Conservation (phyloP, 2,329 filamentous ascomycete genomes). For the Alternaria ventricosa region DNA sequence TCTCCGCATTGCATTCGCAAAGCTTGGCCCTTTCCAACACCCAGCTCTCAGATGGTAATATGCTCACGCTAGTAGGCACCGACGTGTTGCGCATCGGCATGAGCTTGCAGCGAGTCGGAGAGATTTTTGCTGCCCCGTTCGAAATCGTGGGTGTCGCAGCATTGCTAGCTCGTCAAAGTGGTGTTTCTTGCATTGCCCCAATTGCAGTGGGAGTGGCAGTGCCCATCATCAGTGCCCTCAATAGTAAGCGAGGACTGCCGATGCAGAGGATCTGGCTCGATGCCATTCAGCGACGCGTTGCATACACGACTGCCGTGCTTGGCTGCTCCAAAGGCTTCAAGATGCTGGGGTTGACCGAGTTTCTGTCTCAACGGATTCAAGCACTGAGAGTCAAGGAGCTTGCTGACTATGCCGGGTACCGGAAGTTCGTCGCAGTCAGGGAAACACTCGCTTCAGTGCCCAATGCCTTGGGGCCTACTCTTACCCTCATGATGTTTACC, state of each 20-base stretch:
- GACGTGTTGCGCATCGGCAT: neutral
- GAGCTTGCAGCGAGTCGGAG: neutral
- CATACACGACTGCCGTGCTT: neutral
- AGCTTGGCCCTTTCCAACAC: neutral
- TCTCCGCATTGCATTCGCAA: neutral
- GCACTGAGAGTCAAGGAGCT: neutral
- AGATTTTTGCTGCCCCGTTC: neutral
- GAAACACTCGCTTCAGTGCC: neutral
- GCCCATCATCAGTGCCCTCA: neutral
- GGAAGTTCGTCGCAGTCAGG: neutral
- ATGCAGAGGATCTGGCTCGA: neutral
- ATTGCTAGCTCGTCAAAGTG: neutral
- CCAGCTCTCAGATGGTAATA: neutral
- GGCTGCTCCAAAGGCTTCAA: neutral
- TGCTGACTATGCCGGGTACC: neutral
- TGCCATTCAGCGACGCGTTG: neutral
- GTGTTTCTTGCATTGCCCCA: neutral
- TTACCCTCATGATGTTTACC: neutral
- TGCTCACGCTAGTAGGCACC: neutral
- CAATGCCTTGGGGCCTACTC: neutral
- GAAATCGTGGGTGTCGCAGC: neutral
- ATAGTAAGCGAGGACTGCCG: neutral
- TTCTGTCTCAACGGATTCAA: neutral
- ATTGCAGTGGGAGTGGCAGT: neutral
- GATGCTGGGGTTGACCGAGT: neutral